A percentile compares a stretch with the other conserved stretches of the same genome.
Evolutionary conservation across 2,329 filamentous ascomycete genomes (phyloP).

Genomic region (Paramyrothecium roridum): DNA sequence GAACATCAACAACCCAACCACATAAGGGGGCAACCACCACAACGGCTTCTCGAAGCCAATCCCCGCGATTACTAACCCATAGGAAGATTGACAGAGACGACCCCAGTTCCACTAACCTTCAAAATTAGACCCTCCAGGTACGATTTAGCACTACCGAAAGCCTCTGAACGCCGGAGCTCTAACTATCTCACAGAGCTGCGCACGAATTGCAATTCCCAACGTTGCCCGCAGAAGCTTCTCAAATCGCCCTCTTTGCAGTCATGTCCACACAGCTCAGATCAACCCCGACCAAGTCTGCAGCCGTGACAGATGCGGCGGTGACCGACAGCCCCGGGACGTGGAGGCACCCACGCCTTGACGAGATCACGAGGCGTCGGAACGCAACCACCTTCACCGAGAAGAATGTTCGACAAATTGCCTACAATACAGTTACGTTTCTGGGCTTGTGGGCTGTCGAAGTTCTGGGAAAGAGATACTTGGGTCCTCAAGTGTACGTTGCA

Average conservation of each 20-base stretch:
- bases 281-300: conserved; percentile 39
- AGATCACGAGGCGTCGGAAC: conserved; percentile 80
- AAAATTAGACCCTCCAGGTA: background rate
- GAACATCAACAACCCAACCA: conserved; percentile 28
- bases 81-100: conserved; percentile 7
- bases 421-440: conserved; percentile 57
- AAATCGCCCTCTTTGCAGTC: background rate
- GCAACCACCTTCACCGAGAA: conserved; percentile 74
- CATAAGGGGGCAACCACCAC: conserved; percentile 22
- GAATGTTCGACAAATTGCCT: conserved; percentile 67
- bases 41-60: conserved; percentile 25
- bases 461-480: conserved; percentile 30
- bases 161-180: background rate
- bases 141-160: background rate
- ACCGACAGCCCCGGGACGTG: conserved; percentile 72
- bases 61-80: conserved; percentile 27
- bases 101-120: background rate
- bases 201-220: background rate
- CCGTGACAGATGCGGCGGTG: conserved; percentile 19
- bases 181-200: background rate
- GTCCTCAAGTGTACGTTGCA: conserved; percentile 32
- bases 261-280: conserved; percentile 28
- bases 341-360: conserved; percentile 84
- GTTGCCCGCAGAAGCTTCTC: background rate
- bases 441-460: conserved; percentile 32